phyloP scores from a whole-genome alignment of 257 asterid species.

The Cordia subcordata region DNA sequence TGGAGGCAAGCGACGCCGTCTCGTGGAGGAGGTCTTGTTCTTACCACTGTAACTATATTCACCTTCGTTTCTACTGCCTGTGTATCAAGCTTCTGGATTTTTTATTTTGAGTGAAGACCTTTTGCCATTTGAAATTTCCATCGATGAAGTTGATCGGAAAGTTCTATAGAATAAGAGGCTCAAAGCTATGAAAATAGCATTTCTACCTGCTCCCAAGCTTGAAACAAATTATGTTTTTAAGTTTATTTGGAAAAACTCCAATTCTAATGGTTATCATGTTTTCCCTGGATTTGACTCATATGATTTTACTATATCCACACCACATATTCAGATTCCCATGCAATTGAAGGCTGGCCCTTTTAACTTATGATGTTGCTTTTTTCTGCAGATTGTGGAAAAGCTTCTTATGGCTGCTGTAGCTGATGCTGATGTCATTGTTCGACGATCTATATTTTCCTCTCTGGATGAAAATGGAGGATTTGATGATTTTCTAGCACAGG shows the following conservation, averaged over 20 bases:
- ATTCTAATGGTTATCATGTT: neutral
- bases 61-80: neutral
- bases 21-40: constrained; percentile 83
- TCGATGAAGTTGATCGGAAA: no score
- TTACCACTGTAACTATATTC: constrained; percentile 5
- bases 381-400: constrained; percentile 80
- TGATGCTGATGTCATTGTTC: constrained; percentile 90
- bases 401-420: constrained; percentile 94
- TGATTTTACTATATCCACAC: neutral
- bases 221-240: neutral
- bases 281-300: neutral
- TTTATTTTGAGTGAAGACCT: neutral
- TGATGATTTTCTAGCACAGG: constrained; percentile 94
- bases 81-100: no score
- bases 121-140: no score
- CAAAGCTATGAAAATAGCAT: neutral
- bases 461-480: constrained; percentile 74
- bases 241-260: neutral
- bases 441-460: constrained; percentile 78
- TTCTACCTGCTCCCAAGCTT: neutral
- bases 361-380: neutral
- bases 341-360: neutral
- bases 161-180: no score
- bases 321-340: neutral
- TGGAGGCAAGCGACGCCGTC: constrained; percentile 86